Base-by-base conservation (phyloP, 2,329 filamentous ascomycete species). In the Colletotrichum zoysiae region DNA sequence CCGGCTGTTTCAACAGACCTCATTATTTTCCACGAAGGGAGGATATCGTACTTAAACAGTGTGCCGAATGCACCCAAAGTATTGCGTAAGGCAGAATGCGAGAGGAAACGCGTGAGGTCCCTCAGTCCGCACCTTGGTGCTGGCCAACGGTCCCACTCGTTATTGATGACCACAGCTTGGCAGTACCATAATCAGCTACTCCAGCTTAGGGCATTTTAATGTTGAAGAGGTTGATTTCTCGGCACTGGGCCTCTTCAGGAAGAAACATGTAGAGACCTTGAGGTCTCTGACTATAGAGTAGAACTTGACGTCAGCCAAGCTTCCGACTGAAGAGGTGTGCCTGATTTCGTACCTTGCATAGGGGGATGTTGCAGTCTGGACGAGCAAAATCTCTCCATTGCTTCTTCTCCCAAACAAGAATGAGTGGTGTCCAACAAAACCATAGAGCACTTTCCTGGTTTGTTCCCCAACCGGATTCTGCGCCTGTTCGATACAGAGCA, bases 161-260 rank as follows among this genome's bases (percentile, higher is more conserved):
- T 18, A 40, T n/a, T 44, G 46, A 46, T n/a, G 46, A 26, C 42
- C n/a, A 23, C 56, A 65, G 70, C 70, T 70, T 72, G 60, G 70
- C 66, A 72, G 42, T 72, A 72, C 60, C 66, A 72, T 65, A 56
- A 40, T 69, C 42, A 26, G 26, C 65, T 65, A 48, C 65, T 60
- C 33, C 42, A 57, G 20, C 20, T 38, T 7, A 23, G 33, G 20
- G 9, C 56, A 62, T 33, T 11, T 18, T 23, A 16, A 46, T 20
- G 9, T 30, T 12, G 40, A 40, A 44, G 44, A 33, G 30, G 38
- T 16, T 30, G 38, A n/a, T 18, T 33, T 20, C 46, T 44, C 55
- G 30, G n/a, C n/a, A 44, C n/a, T 30, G n/a, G 44, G 16, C 56
- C 18, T 57, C 9, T 30, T 26, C n/a, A 18, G 48, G 46, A 16